Evolutionary conservation across 352 stramenopile genomes (phyloP), one percentile per base, ranked within the genome.

Genomic region (Thalassiosira sp.): DNA sequence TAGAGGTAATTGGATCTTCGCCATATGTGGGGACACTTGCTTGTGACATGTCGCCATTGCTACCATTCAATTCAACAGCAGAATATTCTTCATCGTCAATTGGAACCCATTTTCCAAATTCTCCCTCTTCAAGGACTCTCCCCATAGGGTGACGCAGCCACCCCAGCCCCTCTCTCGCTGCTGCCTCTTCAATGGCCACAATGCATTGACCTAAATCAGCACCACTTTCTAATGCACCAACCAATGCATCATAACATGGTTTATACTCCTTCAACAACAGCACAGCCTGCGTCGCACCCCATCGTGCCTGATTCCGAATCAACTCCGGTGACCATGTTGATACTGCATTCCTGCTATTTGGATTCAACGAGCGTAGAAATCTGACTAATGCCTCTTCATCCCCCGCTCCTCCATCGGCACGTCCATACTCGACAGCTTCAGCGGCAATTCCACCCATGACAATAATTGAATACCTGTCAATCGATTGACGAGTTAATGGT

Each of bases 381-480:
- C 67, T 46, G 20, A 94, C 83, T 8, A 94, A 61, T 8, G 86
- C 78, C 48, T 87, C 79, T 82, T 94, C 89, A 69, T 94, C 89
- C 28, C 85, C 88, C 1, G 79, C 80, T 51, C 89, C 89, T 43
- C 89, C 91, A 71, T 95, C 89, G 0, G 88, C 85, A 28, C 58
- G 69, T 20, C 87, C 87, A 82, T 87, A 95, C 10, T 84, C 63
- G 11, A 94, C 49, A 0, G 91, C 90, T 75, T 95, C 91, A 0
- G 91, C 91, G 10, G 90, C 91, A 46, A 95, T 95, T 16, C 91
- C 91, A 31, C 80, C 90, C 91, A 95, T 93, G 18, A 95, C 89
- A 64, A 95, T 91, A n/a, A 94, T 90, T 8, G 66, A 88, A 68
- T 93, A 94, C 15, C 91, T 75, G 81, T 95, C 91, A 40, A 95